These are phyloP conservation scores for Fraxinus xanthoxyloides DNA, from an alignment of 305 asterid species.

Conservation along the genomic window DNA sequence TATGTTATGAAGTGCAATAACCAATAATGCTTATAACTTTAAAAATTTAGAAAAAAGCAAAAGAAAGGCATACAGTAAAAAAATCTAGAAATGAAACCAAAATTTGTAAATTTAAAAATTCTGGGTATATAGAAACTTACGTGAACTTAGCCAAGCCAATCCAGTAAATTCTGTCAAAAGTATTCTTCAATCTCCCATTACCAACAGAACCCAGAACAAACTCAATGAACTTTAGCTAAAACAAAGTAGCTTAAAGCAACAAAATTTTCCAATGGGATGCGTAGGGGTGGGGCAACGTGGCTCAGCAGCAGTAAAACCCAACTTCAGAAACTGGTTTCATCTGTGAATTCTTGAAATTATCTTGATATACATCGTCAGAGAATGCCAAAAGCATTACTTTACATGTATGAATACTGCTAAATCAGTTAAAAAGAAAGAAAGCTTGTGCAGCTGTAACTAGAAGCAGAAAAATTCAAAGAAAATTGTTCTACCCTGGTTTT, in stretches of 20 bases:
- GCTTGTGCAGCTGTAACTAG: conserved; percentile 29
- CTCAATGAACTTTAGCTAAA: conserved; percentile 16
- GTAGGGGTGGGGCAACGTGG: not conserved
- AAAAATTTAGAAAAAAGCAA: not conserved
- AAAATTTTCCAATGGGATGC: not conserved
- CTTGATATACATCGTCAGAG: conserved; percentile 35
- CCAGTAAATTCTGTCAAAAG: not conserved
- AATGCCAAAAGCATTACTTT: conserved; percentile 54
- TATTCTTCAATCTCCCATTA: conserved; percentile 21
- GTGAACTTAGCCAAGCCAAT: conserved; percentile 22
- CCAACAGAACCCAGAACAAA: not conserved
- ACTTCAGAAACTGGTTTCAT: conserved; percentile 29
- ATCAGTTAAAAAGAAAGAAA: conserved; percentile 42
- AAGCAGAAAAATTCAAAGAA: conserved; percentile 16
- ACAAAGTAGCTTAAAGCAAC: conserved; percentile 20
- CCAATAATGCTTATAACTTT: not conserved
- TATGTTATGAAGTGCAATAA: not conserved
- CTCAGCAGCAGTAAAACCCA: conserved; percentile 18
- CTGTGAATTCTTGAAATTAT: conserved; percentile 29
- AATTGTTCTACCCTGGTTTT: conserved; percentile 42
- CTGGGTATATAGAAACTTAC: conserved; percentile 27
- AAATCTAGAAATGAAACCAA: conserved; percentile 14
- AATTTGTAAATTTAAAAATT: not conserved
- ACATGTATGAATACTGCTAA: conserved; percentile 54
- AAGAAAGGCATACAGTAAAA: not conserved